Percentiles rank a stretch among this genome's conserved stretches.
These are phyloP conservation scores for Glarea lozoyensis DNA, from an alignment of 495 filamentous ascomycete genomes.

Conservation along the genomic window DNA sequence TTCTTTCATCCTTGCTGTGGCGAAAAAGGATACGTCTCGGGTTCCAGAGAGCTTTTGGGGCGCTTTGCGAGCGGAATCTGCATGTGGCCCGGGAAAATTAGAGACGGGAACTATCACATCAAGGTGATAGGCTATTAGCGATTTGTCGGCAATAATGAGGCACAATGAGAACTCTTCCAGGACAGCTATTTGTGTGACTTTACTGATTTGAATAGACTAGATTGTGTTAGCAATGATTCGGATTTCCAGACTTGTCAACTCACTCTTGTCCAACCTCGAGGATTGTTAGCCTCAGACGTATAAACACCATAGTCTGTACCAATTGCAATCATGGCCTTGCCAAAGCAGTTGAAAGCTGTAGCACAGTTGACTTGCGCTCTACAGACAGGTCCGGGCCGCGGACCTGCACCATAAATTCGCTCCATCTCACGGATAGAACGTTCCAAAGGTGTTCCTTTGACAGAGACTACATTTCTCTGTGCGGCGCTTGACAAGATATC, in stretches of 20 bases:
- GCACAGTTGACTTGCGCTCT: slow-evolving; percentile 84
- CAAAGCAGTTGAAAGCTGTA: slow-evolving; percentile 74
- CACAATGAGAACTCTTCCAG: slow-evolving; percentile 93
- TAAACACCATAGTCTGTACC: slow-evolving; percentile 94
- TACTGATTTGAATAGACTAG: slow-evolving; percentile 60
- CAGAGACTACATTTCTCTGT: slow-evolving; percentile 29
- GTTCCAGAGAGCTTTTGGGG: slow-evolving; percentile 84
- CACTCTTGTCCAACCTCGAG: slow-evolving; percentile 82
- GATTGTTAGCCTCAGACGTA: slow-evolving; percentile 74
- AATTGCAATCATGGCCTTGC: slow-evolving; percentile 84
- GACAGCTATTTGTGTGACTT: slow-evolving; percentile 88
- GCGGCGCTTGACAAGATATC: slow-evolving; percentile 44
- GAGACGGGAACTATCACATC: slow-evolving; percentile 76
- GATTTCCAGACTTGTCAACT: slow-evolving; percentile 19
- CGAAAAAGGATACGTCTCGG: slow-evolving; percentile 92
- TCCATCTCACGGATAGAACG: slow-evolving; percentile 87
- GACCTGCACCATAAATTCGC: slow-evolving; percentile 53
- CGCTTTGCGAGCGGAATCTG: slow-evolving; percentile 60
- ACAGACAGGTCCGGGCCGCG: slow-evolving; percentile 68
- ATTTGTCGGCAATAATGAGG: slow-evolving; percentile 81
- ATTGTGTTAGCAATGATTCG: slow-evolving; percentile 9
- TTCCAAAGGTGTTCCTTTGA: slow-evolving; percentile 86
- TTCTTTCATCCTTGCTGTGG: slow-evolving; percentile 93
- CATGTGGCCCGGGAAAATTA: slow-evolving; percentile 47
- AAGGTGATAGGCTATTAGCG: slow-evolving; percentile 87